phyloP scores from a whole-genome alignment of 2,329 filamentous ascomycete species.

The Claviceps paspali region DNA sequence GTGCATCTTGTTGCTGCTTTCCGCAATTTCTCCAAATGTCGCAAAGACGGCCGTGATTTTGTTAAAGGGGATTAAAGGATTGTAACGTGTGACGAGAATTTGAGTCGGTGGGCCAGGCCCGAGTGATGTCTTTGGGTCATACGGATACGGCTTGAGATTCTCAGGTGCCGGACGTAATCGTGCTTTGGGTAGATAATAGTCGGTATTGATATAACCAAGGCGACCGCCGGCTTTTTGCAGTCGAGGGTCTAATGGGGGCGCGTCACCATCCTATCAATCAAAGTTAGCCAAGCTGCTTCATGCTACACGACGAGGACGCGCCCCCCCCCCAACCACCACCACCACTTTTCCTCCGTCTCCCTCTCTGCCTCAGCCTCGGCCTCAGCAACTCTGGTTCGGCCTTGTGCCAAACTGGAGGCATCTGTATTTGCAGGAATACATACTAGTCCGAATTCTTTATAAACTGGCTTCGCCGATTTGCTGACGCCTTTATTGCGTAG shows the following conservation, averaged over 20 bases:
- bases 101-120: constrained; percentile 82
- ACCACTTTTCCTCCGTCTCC: neutral
- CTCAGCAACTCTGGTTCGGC: no score
- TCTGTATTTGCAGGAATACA: constrained; percentile 32
- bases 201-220: constrained; percentile 52
- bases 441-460: constrained; percentile 52
- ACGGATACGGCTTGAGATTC: constrained; percentile 64
- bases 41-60: constrained; percentile 65
- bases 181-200: constrained; percentile 55
- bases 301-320: constrained; percentile 37
- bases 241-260: constrained; percentile 68
- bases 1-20: constrained; percentile 88
- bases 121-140: constrained; percentile 69
- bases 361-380: no score
- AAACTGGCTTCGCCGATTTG: constrained; percentile 43
- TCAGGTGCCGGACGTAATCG: constrained; percentile 61
- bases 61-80: constrained; percentile 69
- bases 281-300: constrained; percentile 39
- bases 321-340: constrained; percentile 27
- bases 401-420: no score
- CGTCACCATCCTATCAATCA: constrained; percentile 58
- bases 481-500: constrained; percentile 32
- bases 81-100: constrained; percentile 90
- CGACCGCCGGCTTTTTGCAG: constrained; percentile 49
- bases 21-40: constrained; percentile 72